Evolutionary conservation across 495 filamentous ascomycete species (phyloP).

Genomic region (Penicillium silybi): DNA sequence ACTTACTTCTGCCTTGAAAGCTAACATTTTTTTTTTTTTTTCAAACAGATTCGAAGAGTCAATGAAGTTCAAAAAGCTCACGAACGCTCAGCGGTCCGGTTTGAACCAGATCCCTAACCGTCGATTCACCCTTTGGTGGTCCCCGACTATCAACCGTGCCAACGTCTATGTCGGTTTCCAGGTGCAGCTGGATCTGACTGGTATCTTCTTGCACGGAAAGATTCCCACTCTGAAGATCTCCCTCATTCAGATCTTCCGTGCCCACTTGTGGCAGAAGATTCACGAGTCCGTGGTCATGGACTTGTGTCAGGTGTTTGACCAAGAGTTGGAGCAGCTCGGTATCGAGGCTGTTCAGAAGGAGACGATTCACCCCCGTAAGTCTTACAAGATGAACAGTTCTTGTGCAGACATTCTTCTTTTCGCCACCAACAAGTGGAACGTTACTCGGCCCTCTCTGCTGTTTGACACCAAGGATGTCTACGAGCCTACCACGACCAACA

Average conservation of each 20-base stretch:
- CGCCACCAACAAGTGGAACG: slow-evolving; percentile 98
- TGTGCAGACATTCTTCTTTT: slow-evolving; percentile 98
- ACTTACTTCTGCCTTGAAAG: not conserved
- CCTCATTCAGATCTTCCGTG: slow-evolving; percentile 98
- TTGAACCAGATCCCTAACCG: slow-evolving; percentile 99
- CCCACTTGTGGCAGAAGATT: slow-evolving; percentile 99
- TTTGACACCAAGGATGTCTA: slow-evolving; percentile 97
- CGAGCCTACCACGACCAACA: slow-evolving; percentile 93
- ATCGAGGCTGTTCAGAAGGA: slow-evolving; percentile 99
- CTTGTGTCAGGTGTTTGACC: slow-evolving; percentile 98
- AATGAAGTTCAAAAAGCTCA: slow-evolving; percentile 99
- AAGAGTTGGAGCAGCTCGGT: slow-evolving; percentile 91
- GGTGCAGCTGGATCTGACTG: slow-evolving; percentile 95
- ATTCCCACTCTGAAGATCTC: slow-evolving; percentile 99
- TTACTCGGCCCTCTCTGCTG: slow-evolving; percentile 85
- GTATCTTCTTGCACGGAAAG: slow-evolving; percentile 99
- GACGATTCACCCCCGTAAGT: slow-evolving; percentile 98
- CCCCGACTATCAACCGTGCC: slow-evolving; percentile 65
- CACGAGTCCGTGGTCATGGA: slow-evolving; percentile 99
- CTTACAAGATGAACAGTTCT: slow-evolving; percentile 99
- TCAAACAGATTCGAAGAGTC: not conserved
- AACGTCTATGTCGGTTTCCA: slow-evolving; percentile 86
- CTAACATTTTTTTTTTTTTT: not conserved
- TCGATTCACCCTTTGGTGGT: slow-evolving; percentile 99
- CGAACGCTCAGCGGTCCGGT: slow-evolving; percentile 97